phyloP scores from a whole-genome alignment of 2,329 filamentous ascomycete genomes.

The Ceratocystis ficicola region DNA sequence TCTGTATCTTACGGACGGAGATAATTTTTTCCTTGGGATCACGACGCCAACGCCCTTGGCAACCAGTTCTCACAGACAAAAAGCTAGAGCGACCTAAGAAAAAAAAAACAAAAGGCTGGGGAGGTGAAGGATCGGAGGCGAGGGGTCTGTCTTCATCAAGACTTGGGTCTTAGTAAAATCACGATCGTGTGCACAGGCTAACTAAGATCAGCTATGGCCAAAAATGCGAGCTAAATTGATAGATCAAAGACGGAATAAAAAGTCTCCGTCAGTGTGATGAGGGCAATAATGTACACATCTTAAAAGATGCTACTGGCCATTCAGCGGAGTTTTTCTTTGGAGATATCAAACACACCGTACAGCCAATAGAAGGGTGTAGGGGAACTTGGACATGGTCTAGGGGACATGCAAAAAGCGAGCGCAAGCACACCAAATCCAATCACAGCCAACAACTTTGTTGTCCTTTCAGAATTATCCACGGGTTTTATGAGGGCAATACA shows the following conservation, averaged over 20 bases:
- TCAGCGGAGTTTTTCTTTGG: no score
- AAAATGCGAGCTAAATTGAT: neutral
- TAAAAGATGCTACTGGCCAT: no score
- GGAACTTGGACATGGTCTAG: no score
- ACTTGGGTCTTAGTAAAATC: neutral
- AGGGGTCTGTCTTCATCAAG: neutral
- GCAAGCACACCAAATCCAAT: no score
- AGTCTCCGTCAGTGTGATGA: neutral
- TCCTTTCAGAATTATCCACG: no score
- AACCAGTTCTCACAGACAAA: slow-evolving; percentile 1
- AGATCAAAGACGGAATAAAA: neutral
- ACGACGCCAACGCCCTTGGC: slow-evolving; percentile 1
- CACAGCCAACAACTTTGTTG: no score
- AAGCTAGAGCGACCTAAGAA: neutral
- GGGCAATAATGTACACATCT: no score
- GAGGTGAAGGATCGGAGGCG: neutral
- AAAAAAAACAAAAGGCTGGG: slow-evolving; percentile 8
- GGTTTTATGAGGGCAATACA: no score
- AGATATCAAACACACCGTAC: no score
- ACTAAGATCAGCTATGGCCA: neutral
- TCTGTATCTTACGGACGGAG: neutral
- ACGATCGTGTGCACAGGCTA: slow-evolving; percentile 7
- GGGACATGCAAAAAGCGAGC: no score
- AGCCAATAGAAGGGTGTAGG: no score
- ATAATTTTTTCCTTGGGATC: slow-evolving; percentile 10